Conservation (phyloP, 148 eudicot genomes). For the Camellia granthamiana region DNA sequence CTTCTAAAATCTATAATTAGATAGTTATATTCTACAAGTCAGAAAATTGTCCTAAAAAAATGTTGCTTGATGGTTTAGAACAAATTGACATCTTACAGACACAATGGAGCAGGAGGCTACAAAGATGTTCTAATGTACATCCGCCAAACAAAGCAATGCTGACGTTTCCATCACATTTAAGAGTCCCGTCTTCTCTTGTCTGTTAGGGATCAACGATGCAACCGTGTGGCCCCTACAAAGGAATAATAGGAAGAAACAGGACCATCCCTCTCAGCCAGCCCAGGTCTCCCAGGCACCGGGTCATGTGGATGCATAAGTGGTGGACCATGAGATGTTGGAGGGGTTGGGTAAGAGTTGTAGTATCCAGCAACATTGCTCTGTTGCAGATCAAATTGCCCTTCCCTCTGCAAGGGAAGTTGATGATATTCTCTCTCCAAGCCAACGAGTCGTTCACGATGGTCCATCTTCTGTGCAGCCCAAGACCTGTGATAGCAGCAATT, state of each 20-base stretch:
- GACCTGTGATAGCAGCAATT: conserved; percentile 15
- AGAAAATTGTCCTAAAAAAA: background rate
- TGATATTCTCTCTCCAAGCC: conserved; percentile 8
- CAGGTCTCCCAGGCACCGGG: conserved; percentile 2
- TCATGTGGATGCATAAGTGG: conserved; percentile 12
- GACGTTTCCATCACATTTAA: too few relatives aligned
- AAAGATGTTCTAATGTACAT: too few relatives aligned
- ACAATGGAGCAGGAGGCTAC: background rate
- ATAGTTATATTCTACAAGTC: background rate
- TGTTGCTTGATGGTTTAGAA: background rate
- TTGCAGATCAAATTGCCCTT: background rate
- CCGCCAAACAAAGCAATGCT: too few relatives aligned
- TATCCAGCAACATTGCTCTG: conserved; percentile 6
- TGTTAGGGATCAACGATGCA: background rate
- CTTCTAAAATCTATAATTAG: background rate
- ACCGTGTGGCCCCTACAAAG: conserved; percentile 20
- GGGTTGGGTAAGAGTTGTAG: conserved; percentile 12
- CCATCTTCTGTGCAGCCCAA: conserved; percentile 7
- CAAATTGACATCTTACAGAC: background rate
- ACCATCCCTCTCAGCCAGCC: background rate
- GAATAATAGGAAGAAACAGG: conserved; percentile 27
- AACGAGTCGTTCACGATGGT: conserved; percentile 2
- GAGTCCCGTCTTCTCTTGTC: too few relatives aligned
- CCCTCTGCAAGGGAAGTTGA: conserved; percentile 12
- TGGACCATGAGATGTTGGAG: conserved; percentile 10